Evolutionary conservation across 352 stramenopile genomes (phyloP).

Genomic region (Phytophthora brassicae): DNA sequence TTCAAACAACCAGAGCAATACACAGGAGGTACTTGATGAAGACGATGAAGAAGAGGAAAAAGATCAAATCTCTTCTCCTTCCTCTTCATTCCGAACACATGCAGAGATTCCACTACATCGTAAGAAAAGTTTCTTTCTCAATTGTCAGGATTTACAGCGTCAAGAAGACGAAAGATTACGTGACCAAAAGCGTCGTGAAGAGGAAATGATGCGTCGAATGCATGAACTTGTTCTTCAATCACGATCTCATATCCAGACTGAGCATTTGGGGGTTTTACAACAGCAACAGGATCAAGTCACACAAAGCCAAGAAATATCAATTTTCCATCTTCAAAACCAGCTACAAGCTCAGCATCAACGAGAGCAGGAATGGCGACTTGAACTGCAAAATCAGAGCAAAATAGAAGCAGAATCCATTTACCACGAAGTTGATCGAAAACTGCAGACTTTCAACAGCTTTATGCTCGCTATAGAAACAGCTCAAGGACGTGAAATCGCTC

Average conservation of each 20-base stretch:
- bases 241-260: conserved; percentile 23
- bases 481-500: conserved; percentile 12
- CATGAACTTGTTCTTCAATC: conserved; percentile 42
- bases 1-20: conserved; percentile 17
- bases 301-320: conserved; percentile 30
- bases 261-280: conserved; percentile 19
- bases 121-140: conserved; percentile 45
- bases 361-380: conserved; percentile 33
- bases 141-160: conserved; percentile 45
- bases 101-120: conserved; percentile 4
- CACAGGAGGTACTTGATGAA: conserved; percentile 1
- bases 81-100: conserved; percentile 1
- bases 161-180: conserved; percentile 38
- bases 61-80: conserved; percentile 13
- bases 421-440: conserved; percentile 25
- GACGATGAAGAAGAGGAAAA: conserved; percentile 16
- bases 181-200: conserved; percentile 31
- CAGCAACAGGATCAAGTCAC: conserved; percentile 27
- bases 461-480: conserved; percentile 14
- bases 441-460: conserved; percentile 22
- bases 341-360: conserved; percentile 12
- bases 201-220: conserved; percentile 43
- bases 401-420: conserved; percentile 13
- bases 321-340: conserved; percentile 24
- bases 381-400: conserved; percentile 12